Evolutionary conservation across 257 asterid species (phyloP).

Genomic region (Mitragyna speciosa): DNA sequence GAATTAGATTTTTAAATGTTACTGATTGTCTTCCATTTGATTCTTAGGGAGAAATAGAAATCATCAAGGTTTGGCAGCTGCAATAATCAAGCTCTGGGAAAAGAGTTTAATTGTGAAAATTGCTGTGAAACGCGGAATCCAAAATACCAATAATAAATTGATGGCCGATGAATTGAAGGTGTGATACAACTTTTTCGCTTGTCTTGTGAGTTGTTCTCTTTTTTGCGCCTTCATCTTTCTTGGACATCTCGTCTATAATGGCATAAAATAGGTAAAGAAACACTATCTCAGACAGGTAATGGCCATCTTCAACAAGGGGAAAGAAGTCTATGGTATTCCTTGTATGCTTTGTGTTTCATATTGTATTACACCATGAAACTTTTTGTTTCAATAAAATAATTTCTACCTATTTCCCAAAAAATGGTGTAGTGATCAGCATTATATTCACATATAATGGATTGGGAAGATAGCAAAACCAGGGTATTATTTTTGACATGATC

Average conservation of each 20-base stretch:
- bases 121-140: slow-evolving; percentile 99
- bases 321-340: background rate
- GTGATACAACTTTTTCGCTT: slow-evolving; percentile 20
- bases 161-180: slow-evolving; percentile 99
- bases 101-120: slow-evolving; percentile 89
- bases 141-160: slow-evolving; percentile 90
- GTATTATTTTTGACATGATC: background rate
- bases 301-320: background rate
- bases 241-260: background rate
- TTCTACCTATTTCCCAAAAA: background rate
- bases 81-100: slow-evolving; percentile 95
- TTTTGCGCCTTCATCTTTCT: background rate
- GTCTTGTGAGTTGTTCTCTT: slow-evolving; percentile 10
- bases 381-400: no score
- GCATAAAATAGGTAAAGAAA: background rate
- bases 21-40: slow-evolving; percentile 9
- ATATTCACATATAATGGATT: background rate
- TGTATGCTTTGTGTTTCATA: background rate
- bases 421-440: background rate
- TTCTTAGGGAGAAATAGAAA: slow-evolving; percentile 85
- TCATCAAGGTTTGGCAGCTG: slow-evolving; percentile 92
- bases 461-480: background rate
- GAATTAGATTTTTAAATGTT: slow-evolving; percentile 18
- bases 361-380: background rate
- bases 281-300: background rate